Base-by-base conservation (phyloP, 169 alveolate species). In the Perkinsus olseni region DNA sequence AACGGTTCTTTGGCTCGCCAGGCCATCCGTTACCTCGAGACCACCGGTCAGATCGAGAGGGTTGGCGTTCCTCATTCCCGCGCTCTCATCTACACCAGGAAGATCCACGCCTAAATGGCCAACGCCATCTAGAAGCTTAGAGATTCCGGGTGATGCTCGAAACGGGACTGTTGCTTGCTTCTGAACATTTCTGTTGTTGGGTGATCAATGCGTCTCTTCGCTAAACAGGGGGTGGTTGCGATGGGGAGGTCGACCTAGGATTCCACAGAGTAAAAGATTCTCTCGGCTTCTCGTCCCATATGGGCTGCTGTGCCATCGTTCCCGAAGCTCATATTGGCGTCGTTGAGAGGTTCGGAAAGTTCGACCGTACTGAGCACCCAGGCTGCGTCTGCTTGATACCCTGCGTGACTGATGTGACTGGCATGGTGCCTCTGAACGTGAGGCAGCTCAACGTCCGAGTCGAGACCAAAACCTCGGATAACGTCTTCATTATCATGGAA, bases 1-100 rank as follows among this genome's bases (percentile, higher is more conserved):
- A 95, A 94, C 92, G 96, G 94, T 8, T 92, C 94, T 38, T 40
- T 92, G 92, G 96, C 96, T 36, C 95, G 96, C 20, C 93, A 92
- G 91, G 96, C 95, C 38, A 91, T 95, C 74, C 94, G 95, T n/a
- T 51, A 39, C 91, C 91, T 95, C 93, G 51, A 91, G 91, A 45
- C 28, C 48, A 48, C 94, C 74, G 94, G 94, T 36, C 92, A 50
- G 74, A 93, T 95, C 74, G 74, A 74, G 91, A 90, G 91, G 37
- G 94, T 94, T 31, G 96, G 96, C 90, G 95, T 92, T 34, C 95
- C 93, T 38, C 94, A 95, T 93, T 96, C 94, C 74, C 38, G 95
- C 39, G 95, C 93, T 93, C 74, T 91, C 62, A 94, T 95, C 92
- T 95, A 93, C 93, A 94, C 96, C 74, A 45, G 92, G 82, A 62